A percentile compares a stretch with the other conserved stretches of the same genome.
Conservation (phyloP, 371 early-diverging fungal genomes). For the Apophysomyces variabilis region DNA sequence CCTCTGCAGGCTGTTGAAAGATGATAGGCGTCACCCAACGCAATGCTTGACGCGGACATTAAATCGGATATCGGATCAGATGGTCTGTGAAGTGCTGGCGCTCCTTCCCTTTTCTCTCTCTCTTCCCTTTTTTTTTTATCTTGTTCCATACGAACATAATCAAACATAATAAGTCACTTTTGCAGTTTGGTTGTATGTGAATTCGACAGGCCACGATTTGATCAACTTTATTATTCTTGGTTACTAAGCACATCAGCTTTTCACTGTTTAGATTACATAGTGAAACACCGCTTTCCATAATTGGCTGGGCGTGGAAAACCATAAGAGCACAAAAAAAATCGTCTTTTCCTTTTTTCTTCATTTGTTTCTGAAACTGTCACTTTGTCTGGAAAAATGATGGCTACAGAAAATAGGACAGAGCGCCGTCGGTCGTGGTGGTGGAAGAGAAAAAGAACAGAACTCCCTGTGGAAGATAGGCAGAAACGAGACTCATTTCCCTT, state of each 20-base stretch:
- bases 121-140: too few relatives aligned
- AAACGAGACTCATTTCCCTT: not conserved
- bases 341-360: not conserved
- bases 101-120: too few relatives aligned
- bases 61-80: too few relatives aligned
- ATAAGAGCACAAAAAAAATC: not conserved
- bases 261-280: not conserved
- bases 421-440: conserved; percentile 17
- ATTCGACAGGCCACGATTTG: not conserved
- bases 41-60: too few relatives aligned
- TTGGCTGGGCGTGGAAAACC: not conserved
- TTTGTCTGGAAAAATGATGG: not conserved
- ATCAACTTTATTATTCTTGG: too few relatives aligned
- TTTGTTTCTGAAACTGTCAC: not conserved
- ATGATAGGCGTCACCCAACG: too few relatives aligned
- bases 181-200: not conserved
- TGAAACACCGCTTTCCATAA: conserved; percentile 6
- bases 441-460: conserved; percentile 6
- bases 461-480: not conserved
- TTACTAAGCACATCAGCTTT: not conserved
- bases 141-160: too few relatives aligned
- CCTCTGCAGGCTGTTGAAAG: too few relatives aligned
- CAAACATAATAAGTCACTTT: too few relatives aligned
- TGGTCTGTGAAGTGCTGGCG: too few relatives aligned
- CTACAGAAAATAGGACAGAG: not conserved